phyloP scores from a whole-genome alignment of 768 basidiomycete species.

The Xanthoconium purpureum region DNA sequence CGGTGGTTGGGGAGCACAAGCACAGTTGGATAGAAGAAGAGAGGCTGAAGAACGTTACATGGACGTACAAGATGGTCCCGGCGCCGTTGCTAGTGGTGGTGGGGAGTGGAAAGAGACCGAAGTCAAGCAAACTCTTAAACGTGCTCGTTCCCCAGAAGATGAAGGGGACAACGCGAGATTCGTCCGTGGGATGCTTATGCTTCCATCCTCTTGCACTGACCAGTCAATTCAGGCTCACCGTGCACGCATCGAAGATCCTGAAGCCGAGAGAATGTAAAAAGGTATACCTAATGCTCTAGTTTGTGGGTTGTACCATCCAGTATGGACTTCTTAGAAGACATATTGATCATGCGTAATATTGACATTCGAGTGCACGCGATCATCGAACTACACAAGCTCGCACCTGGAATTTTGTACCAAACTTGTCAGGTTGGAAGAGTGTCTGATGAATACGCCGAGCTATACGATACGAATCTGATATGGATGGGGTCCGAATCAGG shows the following conservation, averaged over 20 bases:
- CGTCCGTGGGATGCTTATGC: slow-evolving; percentile 39
- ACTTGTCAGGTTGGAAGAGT: slow-evolving; percentile 36
- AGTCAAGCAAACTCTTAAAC: slow-evolving; percentile 50
- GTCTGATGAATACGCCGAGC: slow-evolving; percentile 64
- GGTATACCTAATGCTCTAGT: slow-evolving; percentile 24
- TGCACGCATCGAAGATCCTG: slow-evolving; percentile 58
- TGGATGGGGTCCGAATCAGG: slow-evolving; percentile 51
- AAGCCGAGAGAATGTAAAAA: slow-evolving; percentile 66
- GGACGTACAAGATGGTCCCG: slow-evolving; percentile 76
- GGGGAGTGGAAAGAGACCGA: slow-evolving; percentile 81
- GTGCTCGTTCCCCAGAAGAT: slow-evolving; percentile 75
- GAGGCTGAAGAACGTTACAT: slow-evolving; percentile 86
- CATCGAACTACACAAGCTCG: slow-evolving; percentile 52
- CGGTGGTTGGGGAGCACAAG: slow-evolving; percentile 91
- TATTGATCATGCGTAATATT: slow-evolving; percentile 12
- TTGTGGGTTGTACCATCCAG: slow-evolving; percentile 11
- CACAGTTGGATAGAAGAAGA: slow-evolving; percentile 73
- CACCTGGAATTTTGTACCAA: slow-evolving; percentile 41
- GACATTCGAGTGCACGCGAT: slow-evolving; percentile 4
- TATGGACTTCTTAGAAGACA: slow-evolving; percentile 16
- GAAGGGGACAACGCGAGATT: slow-evolving; percentile 58
- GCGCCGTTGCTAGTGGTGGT: slow-evolving; percentile 79
- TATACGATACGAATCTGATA: slow-evolving; percentile 67
- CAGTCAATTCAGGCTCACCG: slow-evolving; percentile 48
- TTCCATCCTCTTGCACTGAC: slow-evolving; percentile 2